Conservation (phyloP, 2,329 filamentous ascomycete species). For the Talaromyces atroroseus region DNA sequence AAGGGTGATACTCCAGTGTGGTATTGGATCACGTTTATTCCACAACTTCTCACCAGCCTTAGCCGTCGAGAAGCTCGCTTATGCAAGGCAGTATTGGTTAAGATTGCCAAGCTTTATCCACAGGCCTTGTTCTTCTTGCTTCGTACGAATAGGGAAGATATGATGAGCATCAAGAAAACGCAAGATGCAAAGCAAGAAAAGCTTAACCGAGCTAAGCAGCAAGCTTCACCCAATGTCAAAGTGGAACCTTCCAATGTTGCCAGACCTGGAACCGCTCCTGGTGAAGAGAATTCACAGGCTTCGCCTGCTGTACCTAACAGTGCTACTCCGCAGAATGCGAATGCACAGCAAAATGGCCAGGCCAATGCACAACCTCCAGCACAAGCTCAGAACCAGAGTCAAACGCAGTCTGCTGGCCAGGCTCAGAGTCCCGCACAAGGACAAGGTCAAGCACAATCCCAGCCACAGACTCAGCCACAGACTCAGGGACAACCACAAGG, state of each 20-base stretch:
- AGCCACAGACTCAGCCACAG: slow-evolving; percentile 14
- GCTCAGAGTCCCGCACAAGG: slow-evolving; percentile 18
- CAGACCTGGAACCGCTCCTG: slow-evolving; percentile 39
- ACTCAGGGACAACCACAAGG: slow-evolving; percentile 31
- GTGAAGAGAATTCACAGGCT: slow-evolving; percentile 42
- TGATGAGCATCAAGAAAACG: slow-evolving; percentile 83
- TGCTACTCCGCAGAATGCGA: slow-evolving; percentile 24
- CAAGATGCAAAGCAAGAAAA: slow-evolving; percentile 63
- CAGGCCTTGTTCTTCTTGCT: slow-evolving; percentile 95
- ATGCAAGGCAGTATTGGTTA: slow-evolving; percentile 78
- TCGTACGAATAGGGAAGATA: slow-evolving; percentile 87
- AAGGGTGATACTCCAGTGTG: slow-evolving; percentile 96
- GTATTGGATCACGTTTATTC: slow-evolving; percentile 99
- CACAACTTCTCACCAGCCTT: slow-evolving; percentile 85
- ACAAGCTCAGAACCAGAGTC: slow-evolving; percentile 22
- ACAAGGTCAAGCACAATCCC: slow-evolving; percentile 13
- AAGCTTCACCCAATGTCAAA: slow-evolving; percentile 33
- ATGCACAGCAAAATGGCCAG: slow-evolving; percentile 20
- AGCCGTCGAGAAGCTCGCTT: slow-evolving; percentile 86
- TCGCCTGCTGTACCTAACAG: slow-evolving; percentile 41
- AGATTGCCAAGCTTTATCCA: slow-evolving; percentile 92
- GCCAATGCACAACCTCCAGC: slow-evolving; percentile 18
- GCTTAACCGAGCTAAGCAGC: slow-evolving; percentile 58
- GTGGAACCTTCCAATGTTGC: slow-evolving; percentile 23
- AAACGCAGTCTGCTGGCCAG: slow-evolving; percentile 19